Conservation (phyloP, 2,329 filamentous ascomycete species). For the Didymella glomerata region DNA sequence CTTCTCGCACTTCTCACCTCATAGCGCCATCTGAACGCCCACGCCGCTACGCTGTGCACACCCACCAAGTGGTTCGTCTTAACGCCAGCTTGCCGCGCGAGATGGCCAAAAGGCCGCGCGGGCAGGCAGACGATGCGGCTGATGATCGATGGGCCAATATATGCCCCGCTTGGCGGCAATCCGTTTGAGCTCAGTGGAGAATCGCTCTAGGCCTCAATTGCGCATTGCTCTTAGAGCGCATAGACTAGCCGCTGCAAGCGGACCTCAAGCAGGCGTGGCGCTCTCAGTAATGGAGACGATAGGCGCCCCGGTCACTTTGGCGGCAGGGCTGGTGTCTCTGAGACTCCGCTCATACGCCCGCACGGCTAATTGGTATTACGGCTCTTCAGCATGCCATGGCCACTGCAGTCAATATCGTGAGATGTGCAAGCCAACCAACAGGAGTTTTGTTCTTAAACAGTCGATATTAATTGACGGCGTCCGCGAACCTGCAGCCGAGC, state of each 20-base stretch:
- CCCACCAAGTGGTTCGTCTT: conserved; percentile 21
- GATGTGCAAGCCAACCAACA: conserved; percentile 7
- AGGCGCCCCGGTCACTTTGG: conserved; percentile 36
- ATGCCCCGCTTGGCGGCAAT: conserved; percentile 49
- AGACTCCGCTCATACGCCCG: conserved; percentile 25
- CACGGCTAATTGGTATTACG: conserved; percentile 49
- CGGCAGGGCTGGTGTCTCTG: conserved; percentile 46
- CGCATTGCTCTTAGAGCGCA: conserved; percentile 39
- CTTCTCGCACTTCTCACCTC: conserved; percentile 26
- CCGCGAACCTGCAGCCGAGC: conserved; percentile 20
- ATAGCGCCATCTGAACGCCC: conserved; percentile 31
- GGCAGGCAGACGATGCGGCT: conserved; percentile 47
- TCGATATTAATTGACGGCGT: conserved; percentile 17
- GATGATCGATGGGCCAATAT: conserved; percentile 52
- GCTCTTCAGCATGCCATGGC: conserved; percentile 31
- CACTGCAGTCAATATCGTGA: conserved; percentile 23
- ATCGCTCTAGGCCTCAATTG: conserved; percentile 49
- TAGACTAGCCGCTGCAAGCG: conserved; percentile 52
- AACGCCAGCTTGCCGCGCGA: conserved; percentile 33
- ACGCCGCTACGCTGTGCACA: conserved; percentile 20
- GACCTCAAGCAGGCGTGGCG: conserved; percentile 43
- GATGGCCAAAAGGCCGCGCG: conserved; percentile 29
- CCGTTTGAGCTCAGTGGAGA: conserved; percentile 48
- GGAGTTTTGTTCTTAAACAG: conserved; percentile 1
- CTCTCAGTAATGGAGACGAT: conserved; percentile 39